Conservation (phyloP, 106 monocot genomes). For the Apostasia ramifera region DNA sequence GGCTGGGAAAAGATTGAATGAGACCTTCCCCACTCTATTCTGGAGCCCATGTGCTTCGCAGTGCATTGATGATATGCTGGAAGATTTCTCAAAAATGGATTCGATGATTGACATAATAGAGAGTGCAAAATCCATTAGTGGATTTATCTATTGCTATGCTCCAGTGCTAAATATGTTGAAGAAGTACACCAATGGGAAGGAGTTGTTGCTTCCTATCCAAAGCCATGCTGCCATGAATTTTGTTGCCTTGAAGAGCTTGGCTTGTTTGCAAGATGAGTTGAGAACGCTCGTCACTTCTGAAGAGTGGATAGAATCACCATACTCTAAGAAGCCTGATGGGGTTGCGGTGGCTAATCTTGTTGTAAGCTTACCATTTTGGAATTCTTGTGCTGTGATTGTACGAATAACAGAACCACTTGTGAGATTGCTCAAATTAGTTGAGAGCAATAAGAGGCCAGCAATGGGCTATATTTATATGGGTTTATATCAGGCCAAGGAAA, state of each 20-base stretch:
- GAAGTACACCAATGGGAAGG: constrained; percentile 64
- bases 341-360: constrained; percentile 34
- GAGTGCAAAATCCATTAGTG: constrained; percentile 58
- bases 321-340: constrained; percentile 56
- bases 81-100: constrained; percentile 62
- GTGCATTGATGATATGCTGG: constrained; percentile 70
- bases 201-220: constrained; percentile 46
- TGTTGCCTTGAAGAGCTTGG: constrained; percentile 52
- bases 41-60: constrained; percentile 79
- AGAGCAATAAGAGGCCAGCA: constrained; percentile 55
- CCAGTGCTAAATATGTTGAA: constrained; percentile 61
- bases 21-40: constrained; percentile 74
- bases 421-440: constrained; percentile 44
- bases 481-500: constrained; percentile 54
- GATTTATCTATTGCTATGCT: constrained; percentile 64
- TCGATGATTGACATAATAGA: constrained; percentile 43
- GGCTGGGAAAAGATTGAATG: constrained; percentile 63
- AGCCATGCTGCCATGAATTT: constrained; percentile 54
- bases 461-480: constrained; percentile 72
- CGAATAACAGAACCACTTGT: constrained; percentile 66
- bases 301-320: constrained; percentile 57
- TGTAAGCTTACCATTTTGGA: constrained; percentile 53
- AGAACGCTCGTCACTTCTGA: constrained; percentile 52
- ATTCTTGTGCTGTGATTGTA: constrained; percentile 42
- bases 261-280: constrained; percentile 54